These are phyloP conservation scores for Mangifera indica DNA, from an alignment of 345 rosid genomes.

Conservation along the genomic window DNA sequence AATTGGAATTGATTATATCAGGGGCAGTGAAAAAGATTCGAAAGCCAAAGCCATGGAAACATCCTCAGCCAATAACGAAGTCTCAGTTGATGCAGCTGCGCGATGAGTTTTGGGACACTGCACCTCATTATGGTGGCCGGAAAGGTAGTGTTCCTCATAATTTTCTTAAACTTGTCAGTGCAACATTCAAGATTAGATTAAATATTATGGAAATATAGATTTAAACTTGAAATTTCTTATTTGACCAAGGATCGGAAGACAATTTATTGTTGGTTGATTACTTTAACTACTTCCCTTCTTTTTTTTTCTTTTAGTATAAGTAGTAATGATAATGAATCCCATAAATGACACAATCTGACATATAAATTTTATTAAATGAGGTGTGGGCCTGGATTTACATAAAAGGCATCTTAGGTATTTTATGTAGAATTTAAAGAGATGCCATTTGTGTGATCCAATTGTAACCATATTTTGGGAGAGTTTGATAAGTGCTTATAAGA, in stretches of 20 bases:
- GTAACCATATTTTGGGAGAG: background rate
- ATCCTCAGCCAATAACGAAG: constrained; percentile 72
- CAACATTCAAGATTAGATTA: background rate
- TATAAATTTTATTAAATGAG: background rate
- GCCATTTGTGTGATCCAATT: background rate
- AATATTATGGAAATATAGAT: background rate
- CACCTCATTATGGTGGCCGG: constrained; percentile 91
- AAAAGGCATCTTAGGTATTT: no score
- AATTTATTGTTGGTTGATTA: background rate
- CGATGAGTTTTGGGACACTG: constrained; percentile 96
- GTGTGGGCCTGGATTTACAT: background rate
- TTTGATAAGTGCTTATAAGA: background rate
- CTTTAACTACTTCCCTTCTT: background rate
- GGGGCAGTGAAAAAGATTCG: constrained; percentile 65
- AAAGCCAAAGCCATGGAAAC: constrained; percentile 93
- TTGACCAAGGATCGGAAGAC: background rate
- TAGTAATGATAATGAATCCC: background rate
- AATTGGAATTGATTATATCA: constrained; percentile 23
- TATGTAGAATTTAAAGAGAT: background rate
- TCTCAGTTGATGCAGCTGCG: constrained; percentile 68
- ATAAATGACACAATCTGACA: background rate
- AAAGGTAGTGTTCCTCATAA: constrained; percentile 48
- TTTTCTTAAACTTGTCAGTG: background rate
- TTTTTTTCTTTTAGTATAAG: background rate
- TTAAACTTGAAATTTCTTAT: background rate